Percentiles rank a stretch among this genome's conserved stretches.
phyloP scores from a whole-genome alignment of 345 rosid species.

The Arabidopsis suecica region DNA sequence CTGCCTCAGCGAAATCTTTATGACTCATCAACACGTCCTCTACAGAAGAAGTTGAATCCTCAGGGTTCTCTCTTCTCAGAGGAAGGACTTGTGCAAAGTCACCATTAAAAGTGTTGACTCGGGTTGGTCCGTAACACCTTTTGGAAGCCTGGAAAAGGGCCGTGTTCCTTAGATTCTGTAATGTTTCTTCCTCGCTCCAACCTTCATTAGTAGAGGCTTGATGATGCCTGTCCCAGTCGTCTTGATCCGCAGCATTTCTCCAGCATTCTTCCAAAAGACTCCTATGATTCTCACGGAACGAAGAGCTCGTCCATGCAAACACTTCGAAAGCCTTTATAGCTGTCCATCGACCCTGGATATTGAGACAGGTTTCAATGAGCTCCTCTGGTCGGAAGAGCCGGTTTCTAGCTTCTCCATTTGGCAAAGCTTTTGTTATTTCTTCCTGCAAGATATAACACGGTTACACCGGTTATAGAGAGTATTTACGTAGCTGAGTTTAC shows the following conservation, averaged over 20 bases:
- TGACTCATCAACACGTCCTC: constrained; percentile 89
- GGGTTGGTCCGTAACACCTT: constrained; percentile 67
- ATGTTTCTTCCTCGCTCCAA: constrained; percentile 86
- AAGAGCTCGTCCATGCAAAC: constrained; percentile 89
- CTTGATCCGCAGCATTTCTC: constrained; percentile 81
- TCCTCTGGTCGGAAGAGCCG: constrained; percentile 72
- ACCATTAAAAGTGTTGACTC: constrained; percentile 64
- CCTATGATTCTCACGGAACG: constrained; percentile 70
- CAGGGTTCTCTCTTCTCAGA: constrained; percentile 57
- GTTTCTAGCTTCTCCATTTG: constrained; percentile 47
- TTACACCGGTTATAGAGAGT: constrained; percentile 6
- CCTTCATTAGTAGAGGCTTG: constrained; percentile 70
- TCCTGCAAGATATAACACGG: constrained; percentile 55
- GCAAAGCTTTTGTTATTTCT: constrained; percentile 58
- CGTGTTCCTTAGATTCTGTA: constrained; percentile 65
- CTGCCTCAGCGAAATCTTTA: constrained; percentile 79
- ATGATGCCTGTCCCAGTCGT: constrained; percentile 76
- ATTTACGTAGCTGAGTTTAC: constrained; percentile 2
- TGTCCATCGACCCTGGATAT: constrained; percentile 56
- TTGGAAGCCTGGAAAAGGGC: constrained; percentile 78
- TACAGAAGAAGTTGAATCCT: constrained; percentile 55
- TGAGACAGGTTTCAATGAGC: constrained; percentile 72
- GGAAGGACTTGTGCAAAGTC: constrained; percentile 75
- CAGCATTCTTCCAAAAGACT: constrained; percentile 86
- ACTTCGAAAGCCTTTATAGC: constrained; percentile 73